These are phyloP conservation scores for Cutaneotrichosporon sp. DNA, from an alignment of 1,284 basidiomycete species.

Conservation along the genomic window DNA sequence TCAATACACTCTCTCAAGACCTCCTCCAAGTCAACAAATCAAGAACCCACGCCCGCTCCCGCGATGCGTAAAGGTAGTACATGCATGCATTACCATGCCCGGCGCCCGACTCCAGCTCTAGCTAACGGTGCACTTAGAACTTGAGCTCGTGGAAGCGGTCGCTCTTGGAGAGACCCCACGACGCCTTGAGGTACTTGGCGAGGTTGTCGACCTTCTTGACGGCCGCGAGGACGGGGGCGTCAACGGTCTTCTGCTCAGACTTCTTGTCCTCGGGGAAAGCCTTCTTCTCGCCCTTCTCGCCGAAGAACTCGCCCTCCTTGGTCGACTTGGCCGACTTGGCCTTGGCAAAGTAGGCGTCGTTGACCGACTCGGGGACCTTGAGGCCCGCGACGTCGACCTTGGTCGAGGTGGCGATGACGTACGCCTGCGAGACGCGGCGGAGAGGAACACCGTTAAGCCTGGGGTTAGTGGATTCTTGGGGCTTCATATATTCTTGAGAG, in stretches of 20 bases:
- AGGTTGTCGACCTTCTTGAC: slow-evolving; percentile 93
- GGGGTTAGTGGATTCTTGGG: slow-evolving; percentile 18
- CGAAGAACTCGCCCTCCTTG: slow-evolving; percentile 95
- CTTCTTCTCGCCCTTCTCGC: slow-evolving; percentile 85
- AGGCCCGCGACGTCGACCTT: slow-evolving; percentile 81
- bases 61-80: slow-evolving; percentile 28
- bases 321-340: slow-evolving; percentile 67
- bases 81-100: slow-evolving; percentile 34
- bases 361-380: slow-evolving; percentile 77
- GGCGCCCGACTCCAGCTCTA: slow-evolving; percentile 12
- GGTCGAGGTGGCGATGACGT: slow-evolving; percentile 98
- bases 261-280: slow-evolving; percentile 85
- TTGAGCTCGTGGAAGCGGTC: slow-evolving; percentile 56
- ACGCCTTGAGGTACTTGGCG: slow-evolving; percentile 88
- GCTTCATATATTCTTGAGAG: neutral
- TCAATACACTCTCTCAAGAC: too few species aligned
- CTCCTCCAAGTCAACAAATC: neutral
- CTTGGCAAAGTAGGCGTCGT: slow-evolving; percentile 95
- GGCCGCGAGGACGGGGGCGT: slow-evolving; percentile 77
- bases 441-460: slow-evolving; percentile 93
- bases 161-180: slow-evolving; percentile 93
- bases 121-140: slow-evolving; percentile 43
- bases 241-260: slow-evolving; percentile 85
- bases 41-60: neutral
- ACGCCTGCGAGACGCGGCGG: slow-evolving; percentile 97